Percentiles rank a stretch among this genome's conserved stretches.
phyloP scores from a whole-genome alignment of 2,329 filamentous ascomycete species.

The Diaporthe caulivora region DNA sequence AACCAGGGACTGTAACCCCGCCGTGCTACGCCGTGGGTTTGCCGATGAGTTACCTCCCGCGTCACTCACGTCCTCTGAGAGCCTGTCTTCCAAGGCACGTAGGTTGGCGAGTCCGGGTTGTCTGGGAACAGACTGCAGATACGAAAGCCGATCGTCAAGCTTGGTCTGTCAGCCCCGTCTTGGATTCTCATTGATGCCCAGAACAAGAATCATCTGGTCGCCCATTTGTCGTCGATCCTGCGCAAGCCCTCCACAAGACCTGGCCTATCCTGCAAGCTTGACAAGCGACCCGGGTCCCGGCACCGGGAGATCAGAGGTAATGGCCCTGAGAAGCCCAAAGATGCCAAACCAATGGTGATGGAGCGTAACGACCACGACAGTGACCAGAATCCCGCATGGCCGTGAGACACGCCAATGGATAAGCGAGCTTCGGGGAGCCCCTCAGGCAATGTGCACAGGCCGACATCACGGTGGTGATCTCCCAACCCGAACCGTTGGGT shows the following conservation, averaged over 20 bases:
- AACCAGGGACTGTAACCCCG: background rate
- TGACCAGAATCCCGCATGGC: constrained; percentile 1
- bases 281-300: background rate
- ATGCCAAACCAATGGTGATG: background rate
- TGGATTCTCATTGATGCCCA: background rate
- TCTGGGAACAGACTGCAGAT: constrained; percentile 22
- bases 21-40: constrained; percentile 21
- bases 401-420: constrained; percentile 27
- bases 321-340: background rate
- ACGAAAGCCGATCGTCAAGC: constrained; percentile 20
- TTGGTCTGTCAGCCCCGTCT: background rate
- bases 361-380: background rate
- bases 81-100: constrained; percentile 1
- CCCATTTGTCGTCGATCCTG: constrained; percentile 13
- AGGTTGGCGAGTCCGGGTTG: constrained; percentile 12
- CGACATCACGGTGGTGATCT: constrained; percentile 7
- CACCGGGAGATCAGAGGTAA: background rate
- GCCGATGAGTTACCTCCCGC: constrained; percentile 11
- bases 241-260: background rate
- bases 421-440: background rate
- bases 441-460: background rate
- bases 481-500: constrained; percentile 5
- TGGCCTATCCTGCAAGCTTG: constrained; percentile 27
- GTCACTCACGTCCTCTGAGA: constrained; percentile 14
- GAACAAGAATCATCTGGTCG: background rate